Base-by-base conservation (phyloP, 257 asterid genomes). In the Ballota nigra region DNA sequence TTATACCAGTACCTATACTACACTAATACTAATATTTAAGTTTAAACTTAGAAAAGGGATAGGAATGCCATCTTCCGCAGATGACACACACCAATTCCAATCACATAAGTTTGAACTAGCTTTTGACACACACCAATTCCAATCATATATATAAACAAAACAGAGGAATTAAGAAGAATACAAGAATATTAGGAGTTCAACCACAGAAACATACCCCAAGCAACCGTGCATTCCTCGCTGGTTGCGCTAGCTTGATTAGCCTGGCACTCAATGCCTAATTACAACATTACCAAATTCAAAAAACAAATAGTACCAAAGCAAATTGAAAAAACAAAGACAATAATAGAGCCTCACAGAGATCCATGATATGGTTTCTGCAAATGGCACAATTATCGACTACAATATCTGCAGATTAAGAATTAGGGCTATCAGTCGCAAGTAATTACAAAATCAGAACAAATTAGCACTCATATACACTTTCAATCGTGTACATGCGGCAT, bases 171-270 rank as follows among this genome's bases (percentile, higher is more conserved):
- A n/a, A 47, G 9, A 15, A 16, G 3, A 62, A 11, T 11, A n/a
- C 24, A 19, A 75, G 19, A n/a, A 1, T 22, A 16, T 41, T 24
- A 43, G 47, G 15, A 59, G 49, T 43, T 22, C 4, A 70, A 61
- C 13, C 22, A 61, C 55, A 57, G 65, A 6, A 60, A 67, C 97
- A 74, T 89, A 93, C 98, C 98, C 98, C 98, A 93, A 80, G 97
- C 98, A 77, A 87, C 96, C 0, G 98, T 89, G 83, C 98, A 93
- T 70, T 93, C 98, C 86, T 93, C 98, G 69, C 98, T 93, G 6
- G 98, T 93, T 5, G 97, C 97, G 63, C 97, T 93, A 70, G 97
- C 97, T 77, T 93, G 98, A 87, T 93, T 93, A 63, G 98, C 97
- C 86, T 93, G 98, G 73, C 98, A 93, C 89, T 93, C 98, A 4